Base-by-base conservation (phyloP, 2,329 filamentous ascomycete species). In the Hymenoscyphus fructigenus region DNA sequence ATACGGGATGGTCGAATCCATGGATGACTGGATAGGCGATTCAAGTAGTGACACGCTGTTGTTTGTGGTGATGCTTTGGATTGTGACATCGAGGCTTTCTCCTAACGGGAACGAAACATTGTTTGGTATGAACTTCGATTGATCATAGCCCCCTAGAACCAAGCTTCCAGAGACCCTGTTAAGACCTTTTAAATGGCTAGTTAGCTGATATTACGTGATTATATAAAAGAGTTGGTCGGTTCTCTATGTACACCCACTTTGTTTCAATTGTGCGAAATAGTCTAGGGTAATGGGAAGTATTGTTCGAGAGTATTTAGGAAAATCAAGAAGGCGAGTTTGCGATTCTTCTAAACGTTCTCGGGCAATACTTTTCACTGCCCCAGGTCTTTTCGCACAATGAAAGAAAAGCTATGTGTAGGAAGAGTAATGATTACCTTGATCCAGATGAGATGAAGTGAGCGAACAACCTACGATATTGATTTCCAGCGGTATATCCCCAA, bases 401-500 rank as follows among this genome's bases (percentile, higher is more conserved):
- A 32, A 32, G 29, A 7, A 32, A 1, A 5, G 29, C 29, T 7
- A 32, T 6, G 29, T 32, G 5, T 32, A 32, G 5, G 29, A 1
- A 32, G 29, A 32, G 5, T 32, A 32, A 32, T 32, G 29, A 5
- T 32, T 32, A 32, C 29, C 29, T 32, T 7, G 1, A 3, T 2
- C 17, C n/a, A 53, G n/a, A 12, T 47, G 28, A 20, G 14, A 26
- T 1, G 10, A 3, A 23, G 14, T 26, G 47, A 26, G 14, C 10
- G 3, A 14, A 23, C 10, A 50, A 65, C 76, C 68, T 69, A 77
- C 77, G 75, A 58, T 80, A 80, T 56, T 71, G 73, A 20, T 77
- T 77, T 5, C 78, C 78, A 14, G 78, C 78, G 12, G 78, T 80
- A 64, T 80, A 79, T 41, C 74, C 78, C 78, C 78, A 79, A 64